Percentiles rank a stretch among this genome's conserved stretches.
Evolutionary conservation across 345 rosid genomes (phyloP).

Genomic region (Microcos paniculata): DNA sequence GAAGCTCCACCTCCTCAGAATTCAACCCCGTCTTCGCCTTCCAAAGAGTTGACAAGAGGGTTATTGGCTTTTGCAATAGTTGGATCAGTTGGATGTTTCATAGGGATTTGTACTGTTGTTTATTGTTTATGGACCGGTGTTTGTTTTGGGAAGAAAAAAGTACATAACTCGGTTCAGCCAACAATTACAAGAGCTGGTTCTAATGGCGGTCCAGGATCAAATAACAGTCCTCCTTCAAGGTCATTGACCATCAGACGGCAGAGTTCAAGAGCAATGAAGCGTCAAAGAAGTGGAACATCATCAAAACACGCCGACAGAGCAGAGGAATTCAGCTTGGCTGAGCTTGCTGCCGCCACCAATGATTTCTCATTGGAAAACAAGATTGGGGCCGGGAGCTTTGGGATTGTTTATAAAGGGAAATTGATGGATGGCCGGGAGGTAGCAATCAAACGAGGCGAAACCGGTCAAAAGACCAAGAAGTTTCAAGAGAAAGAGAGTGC

Average conservation of each 20-base stretch:
- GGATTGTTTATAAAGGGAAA: slow-evolving; percentile 78
- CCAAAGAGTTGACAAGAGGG: slow-evolving; percentile 47
- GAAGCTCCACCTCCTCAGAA: background rate
- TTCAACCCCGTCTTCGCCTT: slow-evolving; percentile 28
- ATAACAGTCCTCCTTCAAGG: slow-evolving; percentile 52
- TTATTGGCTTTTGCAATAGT: slow-evolving; percentile 68
- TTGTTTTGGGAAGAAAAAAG: slow-evolving; percentile 79
- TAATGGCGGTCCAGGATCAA: slow-evolving; percentile 45
- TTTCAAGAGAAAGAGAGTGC: slow-evolving; percentile 91
- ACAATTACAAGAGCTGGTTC: slow-evolving; percentile 72
- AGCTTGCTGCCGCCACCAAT: slow-evolving; percentile 77
- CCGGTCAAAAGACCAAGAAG: slow-evolving; percentile 57
- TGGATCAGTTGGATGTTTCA: slow-evolving; percentile 66
- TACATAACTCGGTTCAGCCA: slow-evolving; percentile 94
- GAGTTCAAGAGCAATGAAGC: slow-evolving; percentile 69
- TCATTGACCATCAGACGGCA: slow-evolving; percentile 75
- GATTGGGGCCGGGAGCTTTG: slow-evolving; percentile 90
- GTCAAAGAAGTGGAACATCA: slow-evolving; percentile 95
- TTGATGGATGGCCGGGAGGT: slow-evolving; percentile 75
- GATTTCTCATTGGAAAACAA: slow-evolving; percentile 73
- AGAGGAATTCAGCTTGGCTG: slow-evolving; percentile 65
- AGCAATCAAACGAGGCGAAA: slow-evolving; percentile 88
- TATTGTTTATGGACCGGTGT: slow-evolving; percentile 77
- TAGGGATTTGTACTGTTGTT: slow-evolving; percentile 58
- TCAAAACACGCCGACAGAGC: slow-evolving; percentile 79